These are phyloP conservation scores for Kokia cookei DNA, from an alignment of 441 rosid genomes.

Conservation along the genomic window DNA sequence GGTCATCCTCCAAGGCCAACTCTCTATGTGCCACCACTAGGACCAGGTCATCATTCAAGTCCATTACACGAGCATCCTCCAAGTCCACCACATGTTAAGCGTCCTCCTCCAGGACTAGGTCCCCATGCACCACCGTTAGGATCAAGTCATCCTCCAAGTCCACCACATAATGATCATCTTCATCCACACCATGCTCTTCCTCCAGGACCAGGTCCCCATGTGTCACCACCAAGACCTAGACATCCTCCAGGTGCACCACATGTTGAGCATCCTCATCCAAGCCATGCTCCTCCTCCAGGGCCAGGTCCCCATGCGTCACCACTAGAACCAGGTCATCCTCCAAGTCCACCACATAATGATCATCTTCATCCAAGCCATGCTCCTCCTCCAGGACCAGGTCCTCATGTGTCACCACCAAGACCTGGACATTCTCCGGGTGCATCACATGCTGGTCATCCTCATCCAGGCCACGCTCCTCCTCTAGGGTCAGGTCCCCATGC, in stretches of 20 bases:
- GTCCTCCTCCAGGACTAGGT: conserved; percentile 13
- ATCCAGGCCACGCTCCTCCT: no score
- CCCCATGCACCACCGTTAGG: conserved; percentile 7
- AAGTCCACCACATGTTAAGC: no score
- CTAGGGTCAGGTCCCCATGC: no score
- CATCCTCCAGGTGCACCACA: conserved; percentile 4
- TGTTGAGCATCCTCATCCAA: no score
- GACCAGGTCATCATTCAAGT: no score
- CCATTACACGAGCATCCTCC: no score
- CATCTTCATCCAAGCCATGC: no score
- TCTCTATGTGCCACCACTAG: conserved; percentile 4
- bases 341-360: not conserved
- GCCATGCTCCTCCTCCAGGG: no score
- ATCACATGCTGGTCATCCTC: no score
- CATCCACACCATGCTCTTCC: not conserved
- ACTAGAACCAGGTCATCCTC: conserved; percentile 19
- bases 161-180: no score
- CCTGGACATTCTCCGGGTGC: conserved; percentile 21
- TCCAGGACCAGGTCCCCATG: conserved; percentile 16
- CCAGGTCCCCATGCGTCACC: not conserved
- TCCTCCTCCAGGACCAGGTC: not conserved
- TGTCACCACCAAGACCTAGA: conserved; percentile 14
- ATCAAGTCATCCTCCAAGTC: no score
- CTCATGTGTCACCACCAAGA: no score
- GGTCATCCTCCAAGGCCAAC: not conserved